Evolutionary conservation across 495 filamentous ascomycete genomes (phyloP).

Genomic region (Penicilliopsis zonata): DNA sequence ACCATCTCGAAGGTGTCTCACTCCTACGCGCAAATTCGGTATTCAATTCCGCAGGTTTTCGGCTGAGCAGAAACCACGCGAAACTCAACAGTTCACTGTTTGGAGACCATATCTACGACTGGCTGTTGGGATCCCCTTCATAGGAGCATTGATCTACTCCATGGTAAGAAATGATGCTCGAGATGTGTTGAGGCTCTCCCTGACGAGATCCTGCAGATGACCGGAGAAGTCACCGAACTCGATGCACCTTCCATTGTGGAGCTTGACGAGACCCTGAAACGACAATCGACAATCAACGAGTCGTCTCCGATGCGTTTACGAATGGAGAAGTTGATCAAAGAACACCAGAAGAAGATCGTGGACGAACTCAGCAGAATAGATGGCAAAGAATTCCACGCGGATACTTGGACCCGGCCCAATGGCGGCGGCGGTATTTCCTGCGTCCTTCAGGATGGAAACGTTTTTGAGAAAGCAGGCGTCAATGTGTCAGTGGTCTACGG

Average conservation of each 20-base stretch:
- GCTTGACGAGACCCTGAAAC: constrained; percentile 32
- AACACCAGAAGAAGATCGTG: constrained; percentile 81
- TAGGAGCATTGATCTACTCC: constrained; percentile 50
- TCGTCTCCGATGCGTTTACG: constrained; percentile 90
- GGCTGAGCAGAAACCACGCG: constrained; percentile 12
- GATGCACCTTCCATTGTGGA: constrained; percentile 47
- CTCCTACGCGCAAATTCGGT: constrained; percentile 9
- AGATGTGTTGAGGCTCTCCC: neutral
- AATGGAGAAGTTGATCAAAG: constrained; percentile 92
- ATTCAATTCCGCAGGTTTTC: constrained; percentile 18
- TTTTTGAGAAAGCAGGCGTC: constrained; percentile 97
- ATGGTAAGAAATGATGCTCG: constrained; percentile 38
- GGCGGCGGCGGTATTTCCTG: constrained; percentile 83
- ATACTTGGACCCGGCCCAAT: constrained; percentile 79
- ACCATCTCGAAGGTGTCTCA: constrained; percentile 12
- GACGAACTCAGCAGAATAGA: constrained; percentile 69
- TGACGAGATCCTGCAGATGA: constrained; percentile 23
- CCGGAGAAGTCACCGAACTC: constrained; percentile 38
- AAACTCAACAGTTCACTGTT: constrained; percentile 27
- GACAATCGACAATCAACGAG: constrained; percentile 31
- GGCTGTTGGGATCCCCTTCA: constrained; percentile 48
- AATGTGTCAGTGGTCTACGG: constrained; percentile 94
- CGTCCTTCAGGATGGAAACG: constrained; percentile 87
- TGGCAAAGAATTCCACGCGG: constrained; percentile 64
- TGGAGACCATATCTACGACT: constrained; percentile 44